phyloP scores from a whole-genome alignment of 805 yeast genomes.

The Cyberlindnera americana region DNA sequence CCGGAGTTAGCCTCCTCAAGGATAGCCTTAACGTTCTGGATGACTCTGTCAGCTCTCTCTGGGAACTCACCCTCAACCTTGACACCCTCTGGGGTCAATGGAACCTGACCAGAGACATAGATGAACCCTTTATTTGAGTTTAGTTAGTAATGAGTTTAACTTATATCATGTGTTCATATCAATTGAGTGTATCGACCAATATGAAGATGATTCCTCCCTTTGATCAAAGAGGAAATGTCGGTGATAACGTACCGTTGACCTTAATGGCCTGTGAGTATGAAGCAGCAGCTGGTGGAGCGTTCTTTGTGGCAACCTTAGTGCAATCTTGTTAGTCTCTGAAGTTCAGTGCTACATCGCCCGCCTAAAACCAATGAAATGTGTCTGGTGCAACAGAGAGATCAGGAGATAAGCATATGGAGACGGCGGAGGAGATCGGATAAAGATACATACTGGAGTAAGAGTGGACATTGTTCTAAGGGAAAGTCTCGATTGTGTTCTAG shows the following conservation, averaged over 20 bases:
- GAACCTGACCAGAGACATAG: conserved; percentile 94
- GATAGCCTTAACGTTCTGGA: conserved; percentile 65
- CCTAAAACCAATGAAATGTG: background rate
- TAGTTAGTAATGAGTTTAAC: background rate
- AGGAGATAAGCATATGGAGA: conserved; percentile 10
- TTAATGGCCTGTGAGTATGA: conserved; percentile 94
- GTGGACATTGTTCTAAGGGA: conserved; percentile 30
- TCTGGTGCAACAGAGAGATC: background rate
- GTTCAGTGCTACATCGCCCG: no score
- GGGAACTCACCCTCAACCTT: conserved; percentile 73
- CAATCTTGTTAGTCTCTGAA: conserved; percentile 15
- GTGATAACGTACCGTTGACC: conserved; percentile 61
- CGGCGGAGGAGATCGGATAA: background rate
- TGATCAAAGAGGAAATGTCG: no score
- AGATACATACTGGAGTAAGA: conserved; percentile 33
- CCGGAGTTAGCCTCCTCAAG: conserved; percentile 84
- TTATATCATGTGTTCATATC: background rate
- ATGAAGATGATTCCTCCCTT: no score
- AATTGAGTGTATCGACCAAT: background rate
- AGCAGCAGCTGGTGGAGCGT: conserved; percentile 96
- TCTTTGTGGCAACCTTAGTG: conserved; percentile 56
- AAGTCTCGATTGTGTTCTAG: conserved; percentile 22
- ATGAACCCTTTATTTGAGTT: conserved; percentile 49
- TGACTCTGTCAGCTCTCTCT: conserved; percentile 73
- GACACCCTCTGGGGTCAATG: conserved; percentile 78